phyloP scores from a whole-genome alignment of 148 eudicot genomes.

The Mesembryanthemum crystallinum region DNA sequence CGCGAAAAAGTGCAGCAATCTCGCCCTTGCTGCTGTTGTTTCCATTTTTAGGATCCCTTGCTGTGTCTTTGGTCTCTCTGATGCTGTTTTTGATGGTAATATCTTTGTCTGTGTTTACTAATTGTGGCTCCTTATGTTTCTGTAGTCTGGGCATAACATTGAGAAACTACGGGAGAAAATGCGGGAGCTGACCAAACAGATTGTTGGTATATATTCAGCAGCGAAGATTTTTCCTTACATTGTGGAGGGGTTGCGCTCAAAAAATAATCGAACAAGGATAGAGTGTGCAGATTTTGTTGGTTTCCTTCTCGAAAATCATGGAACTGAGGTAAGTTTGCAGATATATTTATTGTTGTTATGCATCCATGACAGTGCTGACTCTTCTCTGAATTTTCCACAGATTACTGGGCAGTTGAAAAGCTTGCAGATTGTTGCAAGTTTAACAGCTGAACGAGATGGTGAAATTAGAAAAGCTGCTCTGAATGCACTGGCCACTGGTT shows the following conservation, averaged over 20 bases:
- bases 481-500: conserved; percentile 81
- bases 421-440: conserved; percentile 88
- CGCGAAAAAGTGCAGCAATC: background rate
- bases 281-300: conserved; percentile 87
- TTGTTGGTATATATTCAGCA: conserved; percentile 68
- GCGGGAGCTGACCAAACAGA: conserved; percentile 75
- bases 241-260: conserved; percentile 86
- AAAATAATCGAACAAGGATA: conserved; percentile 81
- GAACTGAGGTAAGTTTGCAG: conserved; percentile 53
- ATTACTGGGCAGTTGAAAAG: conserved; percentile 81
- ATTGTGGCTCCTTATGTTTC: conserved; percentile 16
- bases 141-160: conserved; percentile 92
- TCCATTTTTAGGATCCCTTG: conserved; percentile 1
- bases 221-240: conserved; percentile 78
- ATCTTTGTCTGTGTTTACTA: background rate
- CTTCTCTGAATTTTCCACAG: conserved; percentile 33
- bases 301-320: conserved; percentile 77
- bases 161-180: conserved; percentile 89
- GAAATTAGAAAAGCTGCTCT: conserved; percentile 91
- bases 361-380: background rate
- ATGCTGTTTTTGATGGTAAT: conserved; percentile 3
- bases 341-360: background rate
- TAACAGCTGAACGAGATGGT: conserved; percentile 96
- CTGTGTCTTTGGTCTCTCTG: background rate
- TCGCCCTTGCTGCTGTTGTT: background rate